A percentile compares a stretch with the other conserved stretches of the same genome.
Conservation (phyloP, 495 filamentous ascomycete genomes). For the Podospora pseudocomata region DNA sequence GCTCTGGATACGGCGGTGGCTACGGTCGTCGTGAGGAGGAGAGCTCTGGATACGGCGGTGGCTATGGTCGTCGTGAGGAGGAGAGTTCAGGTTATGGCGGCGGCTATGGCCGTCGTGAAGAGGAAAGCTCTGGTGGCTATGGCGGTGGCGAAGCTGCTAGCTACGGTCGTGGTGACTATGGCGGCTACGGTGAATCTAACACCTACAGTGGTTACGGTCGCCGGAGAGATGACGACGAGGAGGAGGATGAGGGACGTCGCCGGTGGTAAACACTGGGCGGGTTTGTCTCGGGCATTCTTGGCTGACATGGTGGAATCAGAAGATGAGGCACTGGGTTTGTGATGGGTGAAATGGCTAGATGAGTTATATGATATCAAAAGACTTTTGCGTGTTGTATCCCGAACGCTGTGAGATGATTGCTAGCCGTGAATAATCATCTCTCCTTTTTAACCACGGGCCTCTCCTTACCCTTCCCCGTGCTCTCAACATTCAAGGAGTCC, state of each 20-base stretch:
- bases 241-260: constrained; percentile 10
- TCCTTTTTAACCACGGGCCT: too few species aligned
- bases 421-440: too few species aligned
- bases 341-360: background rate
- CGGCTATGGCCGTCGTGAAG: constrained; percentile 1
- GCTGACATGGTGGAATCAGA: background rate
- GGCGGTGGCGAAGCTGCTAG: background rate
- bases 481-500: background rate
- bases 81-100: background rate
- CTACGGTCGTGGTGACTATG: background rate
- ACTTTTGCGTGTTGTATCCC: too few species aligned
- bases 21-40: constrained; percentile 1
- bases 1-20: background rate
- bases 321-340: background rate
- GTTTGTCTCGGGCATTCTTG: background rate
- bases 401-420: too few species aligned
- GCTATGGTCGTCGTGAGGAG: constrained; percentile 14
- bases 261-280: constrained; percentile 1
- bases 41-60: constrained; percentile 9
- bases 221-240: constrained; percentile 13
- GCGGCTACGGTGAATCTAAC: constrained; percentile 9
- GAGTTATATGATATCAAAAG: too few species aligned
- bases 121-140: background rate
- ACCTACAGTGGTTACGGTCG: constrained; percentile 12
- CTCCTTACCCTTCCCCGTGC: too few species aligned